Percentiles rank a stretch among this genome's conserved stretches.
These are phyloP conservation scores for Lachancea sp. DNA, from an alignment of 805 yeast species.

Conservation along the genomic window DNA sequence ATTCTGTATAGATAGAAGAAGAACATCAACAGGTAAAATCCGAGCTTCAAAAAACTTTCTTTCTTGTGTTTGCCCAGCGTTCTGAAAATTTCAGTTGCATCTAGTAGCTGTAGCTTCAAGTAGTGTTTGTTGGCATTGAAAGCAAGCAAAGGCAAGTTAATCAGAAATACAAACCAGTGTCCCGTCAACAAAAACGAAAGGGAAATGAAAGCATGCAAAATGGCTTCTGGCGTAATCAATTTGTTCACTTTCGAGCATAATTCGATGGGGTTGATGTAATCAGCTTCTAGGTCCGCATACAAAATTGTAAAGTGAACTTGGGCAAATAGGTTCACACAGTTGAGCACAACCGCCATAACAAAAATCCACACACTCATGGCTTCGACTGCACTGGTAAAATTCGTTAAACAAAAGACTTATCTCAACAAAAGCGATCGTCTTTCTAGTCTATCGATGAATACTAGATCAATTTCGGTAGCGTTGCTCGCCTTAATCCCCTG, in stretches of 20 bases:
- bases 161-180: conserved; percentile 81
- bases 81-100: conserved; percentile 96
- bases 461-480: background rate
- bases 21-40: conserved; percentile 85
- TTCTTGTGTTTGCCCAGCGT: conserved; percentile 88
- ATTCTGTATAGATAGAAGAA: conserved; percentile 93
- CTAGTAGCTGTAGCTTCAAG: conserved; percentile 77
- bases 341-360: conserved; percentile 55
- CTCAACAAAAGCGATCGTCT: background rate
- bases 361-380: conserved; percentile 18
- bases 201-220: conserved; percentile 66
- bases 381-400: too few relatives aligned
- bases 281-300: conserved; percentile 92
- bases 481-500: background rate
- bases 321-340: conserved; percentile 80
- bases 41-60: conserved; percentile 84
- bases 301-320: conserved; percentile 94
- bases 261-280: conserved; percentile 95
- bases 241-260: conserved; percentile 88
- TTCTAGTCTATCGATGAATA: background rate
- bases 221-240: conserved; percentile 86
- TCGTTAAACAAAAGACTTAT: too few relatives aligned
- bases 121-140: conserved; percentile 76
- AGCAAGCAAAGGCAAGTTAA: conserved; percentile 78
- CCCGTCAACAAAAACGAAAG: conserved; percentile 74